These are phyloP conservation scores for Paramecium caudatum DNA, from an alignment of 73 alveolate species.

Conservation along the genomic window DNA sequence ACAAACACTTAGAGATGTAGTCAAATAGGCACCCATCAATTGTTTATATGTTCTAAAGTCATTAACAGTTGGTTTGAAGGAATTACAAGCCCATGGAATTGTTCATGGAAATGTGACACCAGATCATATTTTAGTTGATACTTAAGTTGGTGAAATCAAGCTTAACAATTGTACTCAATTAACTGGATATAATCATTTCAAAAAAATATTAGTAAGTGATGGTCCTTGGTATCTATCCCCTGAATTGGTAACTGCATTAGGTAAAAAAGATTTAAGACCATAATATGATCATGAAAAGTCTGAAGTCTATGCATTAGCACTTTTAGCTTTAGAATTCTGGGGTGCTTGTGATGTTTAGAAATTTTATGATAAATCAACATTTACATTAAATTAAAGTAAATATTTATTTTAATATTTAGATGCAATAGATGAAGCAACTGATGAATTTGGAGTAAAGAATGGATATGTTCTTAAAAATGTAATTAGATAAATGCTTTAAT, in stretches of 20 bases:
- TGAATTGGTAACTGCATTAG: constrained; percentile 23
- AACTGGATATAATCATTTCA: constrained; percentile 52
- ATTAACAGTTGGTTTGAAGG: constrained; percentile 3
- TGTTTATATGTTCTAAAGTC: not conserved
- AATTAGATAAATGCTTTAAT: constrained; percentile 34
- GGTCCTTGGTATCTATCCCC: constrained; percentile 59
- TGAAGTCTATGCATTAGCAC: constrained; percentile 51
- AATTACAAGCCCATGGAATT: not conserved
- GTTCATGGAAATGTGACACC: constrained; percentile 58
- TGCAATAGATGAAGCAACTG: not conserved
- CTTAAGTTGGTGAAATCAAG: not conserved
- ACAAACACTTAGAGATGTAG: not conserved
- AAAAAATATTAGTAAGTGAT: not conserved
- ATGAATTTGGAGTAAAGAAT: constrained; percentile 50
- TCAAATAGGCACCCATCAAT: not conserved
- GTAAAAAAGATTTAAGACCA: constrained; percentile 44
- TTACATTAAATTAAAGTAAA: constrained; percentile 9
- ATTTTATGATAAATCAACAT: not conserved
- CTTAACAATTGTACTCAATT: not conserved
- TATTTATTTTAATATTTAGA: not conserved
- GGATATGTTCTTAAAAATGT: constrained; percentile 30
- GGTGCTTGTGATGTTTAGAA: not conserved
- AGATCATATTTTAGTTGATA: constrained; percentile 37
- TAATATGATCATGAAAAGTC: constrained; percentile 18
- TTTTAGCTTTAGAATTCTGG: constrained; percentile 23